Base-by-base conservation (phyloP, 371 early-diverging fungal species). In the Entomophthora muscae region DNA sequence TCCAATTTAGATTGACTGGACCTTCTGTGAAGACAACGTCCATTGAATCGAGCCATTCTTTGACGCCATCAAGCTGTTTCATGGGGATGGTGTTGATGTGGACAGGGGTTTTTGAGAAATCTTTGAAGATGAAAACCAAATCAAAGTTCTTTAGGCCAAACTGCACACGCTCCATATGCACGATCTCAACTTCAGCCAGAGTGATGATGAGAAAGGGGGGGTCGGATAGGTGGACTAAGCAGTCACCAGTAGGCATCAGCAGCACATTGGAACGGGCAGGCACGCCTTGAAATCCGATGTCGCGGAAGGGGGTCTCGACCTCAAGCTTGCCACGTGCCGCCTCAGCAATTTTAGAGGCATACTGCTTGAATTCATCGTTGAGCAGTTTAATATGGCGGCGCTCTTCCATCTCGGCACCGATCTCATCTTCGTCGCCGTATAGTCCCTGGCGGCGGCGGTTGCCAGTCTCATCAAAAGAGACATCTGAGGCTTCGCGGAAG, bases 81-180 rank as follows among this genome's bases (percentile, higher is more conserved):
- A 91, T 89, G 27, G 98, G 95, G 64, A 99, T 92, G 1, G 95
- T 88, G 69, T 94, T 94, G 74, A 99, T 90, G 62, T 97, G 95
- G n/a, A 92, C 85, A 0, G 93, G 93, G 2, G 90, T 68, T 53
- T 86, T 79, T 28, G 82, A 79, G 72, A 88, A 95, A 71, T 99
- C 98, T 71, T 97, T 97, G 75, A 94, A 94, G 1, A 99, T 86
- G 78, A 99, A 91, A 1, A 99, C 98, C 80, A 98, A 78, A 79
- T 99, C 99, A 77, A 98, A 99, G 72, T 97, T 97, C 80, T 97
- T 98, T 31, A 99, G 80, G 10, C 95, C 97, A 73, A 94, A 98
- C 74, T 82, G 83, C 52, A 99, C 93, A 71, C 99, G 88, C 77
- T 99, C 99, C 73, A 99, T 79, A 73, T 98, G 95, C 1, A 89